A percentile compares a stretch with the other conserved stretches of the same genome.
Conservation (phyloP, 2,329 filamentous ascomycete genomes). For the Sporothrix curviconia region DNA sequence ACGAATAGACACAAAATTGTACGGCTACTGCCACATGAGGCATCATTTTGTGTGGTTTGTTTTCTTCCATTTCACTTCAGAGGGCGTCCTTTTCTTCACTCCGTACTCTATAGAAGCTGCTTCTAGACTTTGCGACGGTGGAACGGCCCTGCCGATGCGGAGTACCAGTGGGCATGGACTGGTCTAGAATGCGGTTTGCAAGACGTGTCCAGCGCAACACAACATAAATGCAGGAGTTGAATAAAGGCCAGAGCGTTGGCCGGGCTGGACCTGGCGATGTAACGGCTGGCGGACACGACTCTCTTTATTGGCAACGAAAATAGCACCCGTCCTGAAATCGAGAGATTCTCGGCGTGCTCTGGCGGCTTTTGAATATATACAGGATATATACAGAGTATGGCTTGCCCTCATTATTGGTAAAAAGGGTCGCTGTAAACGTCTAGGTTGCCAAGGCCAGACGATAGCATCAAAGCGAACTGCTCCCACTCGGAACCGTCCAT, state of each 20-base stretch:
- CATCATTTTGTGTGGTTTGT: not conserved
- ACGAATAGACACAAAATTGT: too few species aligned
- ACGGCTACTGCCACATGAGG: not conserved
- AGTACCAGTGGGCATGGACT: too few species aligned
- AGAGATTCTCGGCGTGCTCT: not conserved
- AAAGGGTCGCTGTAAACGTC: not conserved
- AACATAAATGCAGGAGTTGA: too few species aligned
- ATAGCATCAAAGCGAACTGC: conserved; percentile 3
- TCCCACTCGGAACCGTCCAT: conserved; percentile 2
- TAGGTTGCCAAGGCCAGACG: not conserved
- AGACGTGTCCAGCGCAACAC: too few species aligned
- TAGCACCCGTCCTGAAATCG: too few species aligned
- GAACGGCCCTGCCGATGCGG: too few species aligned
- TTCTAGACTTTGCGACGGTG: not conserved
- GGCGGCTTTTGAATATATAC: not conserved
- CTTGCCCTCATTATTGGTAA: not conserved
- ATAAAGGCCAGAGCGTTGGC: too few species aligned
- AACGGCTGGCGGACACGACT: too few species aligned
- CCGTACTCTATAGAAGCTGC: not conserved
- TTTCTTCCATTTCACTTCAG: not conserved
- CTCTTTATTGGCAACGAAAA: too few species aligned
- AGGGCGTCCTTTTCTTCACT: not conserved
- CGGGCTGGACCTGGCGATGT: too few species aligned
- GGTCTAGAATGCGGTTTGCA: too few species aligned
- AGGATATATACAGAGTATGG: not conserved